phyloP scores from a whole-genome alignment of 495 filamentous ascomycete species.

The Mytilinidion resinicola region DNA sequence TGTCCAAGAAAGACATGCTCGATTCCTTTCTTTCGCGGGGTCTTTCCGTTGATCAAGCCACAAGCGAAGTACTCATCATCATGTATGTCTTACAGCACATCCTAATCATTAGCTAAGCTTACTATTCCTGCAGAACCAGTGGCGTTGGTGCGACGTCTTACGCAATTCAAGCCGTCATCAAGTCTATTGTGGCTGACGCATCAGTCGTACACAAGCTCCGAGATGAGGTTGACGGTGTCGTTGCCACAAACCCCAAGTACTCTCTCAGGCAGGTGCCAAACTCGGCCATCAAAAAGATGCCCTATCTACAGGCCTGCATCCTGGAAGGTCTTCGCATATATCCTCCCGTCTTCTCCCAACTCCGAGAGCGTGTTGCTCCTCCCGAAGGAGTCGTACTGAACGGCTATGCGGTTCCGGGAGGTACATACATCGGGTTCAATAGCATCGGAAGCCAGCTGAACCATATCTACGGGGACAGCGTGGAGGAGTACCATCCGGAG shows the following conservation, averaged over 20 bases:
- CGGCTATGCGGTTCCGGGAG: slow-evolving; percentile 15
- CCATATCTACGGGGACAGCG: slow-evolving; percentile 51
- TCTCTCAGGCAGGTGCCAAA: slow-evolving; percentile 8
- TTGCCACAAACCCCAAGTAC: neutral
- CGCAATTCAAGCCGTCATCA: slow-evolving; percentile 4
- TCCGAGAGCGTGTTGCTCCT: slow-evolving; percentile 13
- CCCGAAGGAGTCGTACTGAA: slow-evolving; percentile 12
- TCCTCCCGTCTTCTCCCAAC: slow-evolving; percentile 14
- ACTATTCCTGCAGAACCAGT: too few relatives aligned
- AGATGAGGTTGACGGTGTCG: slow-evolving; percentile 10
- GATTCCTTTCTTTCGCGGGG: too few relatives aligned
- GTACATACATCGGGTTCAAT: slow-evolving; percentile 15
- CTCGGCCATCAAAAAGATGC: slow-evolving; percentile 5
- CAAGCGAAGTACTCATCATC: neutral
- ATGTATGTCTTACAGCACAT: too few relatives aligned
- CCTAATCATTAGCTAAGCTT: too few relatives aligned
- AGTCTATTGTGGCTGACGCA: slow-evolving; percentile 2
- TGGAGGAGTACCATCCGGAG: slow-evolving; percentile 33
- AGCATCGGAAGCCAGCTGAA: slow-evolving; percentile 21
- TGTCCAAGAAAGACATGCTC: too few relatives aligned
- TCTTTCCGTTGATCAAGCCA: too few relatives aligned
- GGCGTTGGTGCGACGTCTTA: neutral
- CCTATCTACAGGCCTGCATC: slow-evolving; percentile 25
- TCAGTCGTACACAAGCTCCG: slow-evolving; percentile 1
- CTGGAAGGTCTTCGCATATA: slow-evolving; percentile 16